Conservation (phyloP, 176 grass and related monocot genomes). For the Oryza australiensis region DNA sequence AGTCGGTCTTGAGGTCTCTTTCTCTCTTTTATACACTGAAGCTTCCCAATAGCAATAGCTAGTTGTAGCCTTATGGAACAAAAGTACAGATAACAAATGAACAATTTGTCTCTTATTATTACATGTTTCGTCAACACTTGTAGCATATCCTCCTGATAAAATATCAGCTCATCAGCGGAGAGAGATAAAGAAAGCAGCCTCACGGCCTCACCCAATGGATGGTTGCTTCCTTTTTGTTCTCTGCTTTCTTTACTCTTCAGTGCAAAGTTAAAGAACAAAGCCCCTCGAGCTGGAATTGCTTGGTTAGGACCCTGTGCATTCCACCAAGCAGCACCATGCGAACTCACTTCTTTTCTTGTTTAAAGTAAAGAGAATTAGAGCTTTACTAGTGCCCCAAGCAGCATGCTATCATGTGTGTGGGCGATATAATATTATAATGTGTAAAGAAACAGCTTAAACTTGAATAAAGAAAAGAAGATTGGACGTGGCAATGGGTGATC, state of each 20-base stretch:
- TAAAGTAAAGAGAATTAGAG: conserved; percentile 49
- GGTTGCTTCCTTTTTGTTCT: conserved; percentile 17
- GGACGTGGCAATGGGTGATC: conserved; percentile 3
- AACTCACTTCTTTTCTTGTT: conserved; percentile 40
- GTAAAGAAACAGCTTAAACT: conserved; percentile 20
- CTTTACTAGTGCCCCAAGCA: conserved; percentile 57
- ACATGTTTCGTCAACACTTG: too few species aligned
- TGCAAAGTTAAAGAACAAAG: conserved; percentile 60
- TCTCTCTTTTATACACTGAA: background rate
- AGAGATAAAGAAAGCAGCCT: conserved; percentile 42
- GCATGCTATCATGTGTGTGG: conserved; percentile 46
- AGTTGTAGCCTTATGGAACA: background rate
- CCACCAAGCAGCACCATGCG: conserved; percentile 29
- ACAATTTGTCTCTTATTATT: too few species aligned
- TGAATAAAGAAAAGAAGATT: conserved; percentile 16
- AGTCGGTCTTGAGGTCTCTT: background rate
- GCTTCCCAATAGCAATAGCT: background rate
- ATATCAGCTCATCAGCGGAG: background rate
- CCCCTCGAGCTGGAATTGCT: conserved; percentile 36
- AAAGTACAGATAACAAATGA: too few species aligned
- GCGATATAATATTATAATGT: conserved; percentile 25
- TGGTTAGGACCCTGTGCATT: conserved; percentile 49
- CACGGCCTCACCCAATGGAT: conserved; percentile 17
- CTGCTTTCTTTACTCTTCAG: conserved; percentile 39
- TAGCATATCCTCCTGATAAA: background rate